Evolutionary conservation across 2,329 filamentous ascomycete species (phyloP), one percentile per base, ranked within the genome.

Genomic region (Fusarium gaditjirri): DNA sequence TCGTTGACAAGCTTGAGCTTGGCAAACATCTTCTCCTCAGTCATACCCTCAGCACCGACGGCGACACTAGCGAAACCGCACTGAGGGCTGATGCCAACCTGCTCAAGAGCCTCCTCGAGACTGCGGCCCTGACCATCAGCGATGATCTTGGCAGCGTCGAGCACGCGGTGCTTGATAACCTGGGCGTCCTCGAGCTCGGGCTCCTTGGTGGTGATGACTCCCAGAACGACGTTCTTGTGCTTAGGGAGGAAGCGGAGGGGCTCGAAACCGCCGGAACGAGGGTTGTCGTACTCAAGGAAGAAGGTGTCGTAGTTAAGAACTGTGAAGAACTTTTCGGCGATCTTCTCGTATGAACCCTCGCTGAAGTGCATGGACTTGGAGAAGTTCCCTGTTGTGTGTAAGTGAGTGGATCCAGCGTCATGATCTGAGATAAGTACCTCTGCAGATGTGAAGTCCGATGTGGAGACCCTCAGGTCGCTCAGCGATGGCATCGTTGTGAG

Each of bases 1-100:
- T 88, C 85, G 65, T 89, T 86, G 36, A 93, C 91, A 64, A 94
- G 83, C 82, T 89, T 86, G 76, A 94, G 80, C 84, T 93, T 94
- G 76, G 86, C 88, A 80, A 90, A 86, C 91, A 93, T 93, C 74
- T 90, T 91, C 39, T 91, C 86, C 76, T 87, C 86, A 4, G 87
- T 88, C 75, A 93, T 86, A 41, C 87, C 85, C 77, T 94, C 92
- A 2, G 81, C 81, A 11, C 91, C 92, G 70, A 91, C 85, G 21
- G 89, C 87, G 75, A 93, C 91, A 74, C 89, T 92, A 7, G 92
- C 92, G 78, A 92, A 92, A 2, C 90, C 90, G 77, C 90, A 92
- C 82, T 93, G 91, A 6, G 91, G 91, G 77, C 89, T 92, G 33
- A 93, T 88, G 47, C 90, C 89, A 31, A 94, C 83, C 71, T 89